Evolutionary conservation across 2,329 filamentous ascomycete species (phyloP), one percentile per base, ranked within the genome.

Genomic region (Aspergillus hiratsukae): DNA sequence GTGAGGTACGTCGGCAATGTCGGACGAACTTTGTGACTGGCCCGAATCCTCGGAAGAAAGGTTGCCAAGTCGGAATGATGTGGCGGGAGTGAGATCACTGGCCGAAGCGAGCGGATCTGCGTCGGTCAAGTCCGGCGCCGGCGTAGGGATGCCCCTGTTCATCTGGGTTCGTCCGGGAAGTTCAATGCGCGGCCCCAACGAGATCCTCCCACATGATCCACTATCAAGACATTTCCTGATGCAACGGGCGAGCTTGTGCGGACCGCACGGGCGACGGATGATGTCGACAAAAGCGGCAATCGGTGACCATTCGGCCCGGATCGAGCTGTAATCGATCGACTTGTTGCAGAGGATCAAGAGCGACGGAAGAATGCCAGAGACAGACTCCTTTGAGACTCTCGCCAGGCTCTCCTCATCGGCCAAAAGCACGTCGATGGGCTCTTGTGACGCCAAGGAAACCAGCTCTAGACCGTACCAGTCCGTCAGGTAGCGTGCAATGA

Each of bases 181-280:
- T 23, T 41, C 28, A 45, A 65, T 49, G 48, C 14, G 59, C 61
- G 10, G 60, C 58, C 11, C 55, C 53, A 2, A 60, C 56, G 4
- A 53, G 51, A 55, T 7, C 52, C n/a, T 29, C 4, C 48, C 52
- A 9, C 54, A 56, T 35, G 57, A 56, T 3, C 55, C 58, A n/a
- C 63, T 58, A 40, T 64, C 61, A 19, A 73, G 52, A 43, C 68
- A 70, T 51, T 63, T 69, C 29, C 69, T 57, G 14, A 76, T 63
- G 28, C 69, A 71, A 35, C 69, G 73, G 3, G 73, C 73, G 48
- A 77, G 58, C 49, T 76, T 77, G 52, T 76, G 72, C 7, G 74
- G 73, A 1, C 74, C 75, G 51, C 71, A 75, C 3, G 75, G 75
- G 19, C 71, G 72, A 19, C 70, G 68, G 28, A 75, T 69, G 25